These are phyloP conservation scores for Colletotrichum camelliae DNA, from an alignment of 2,329 filamentous ascomycete species.

Conservation along the genomic window DNA sequence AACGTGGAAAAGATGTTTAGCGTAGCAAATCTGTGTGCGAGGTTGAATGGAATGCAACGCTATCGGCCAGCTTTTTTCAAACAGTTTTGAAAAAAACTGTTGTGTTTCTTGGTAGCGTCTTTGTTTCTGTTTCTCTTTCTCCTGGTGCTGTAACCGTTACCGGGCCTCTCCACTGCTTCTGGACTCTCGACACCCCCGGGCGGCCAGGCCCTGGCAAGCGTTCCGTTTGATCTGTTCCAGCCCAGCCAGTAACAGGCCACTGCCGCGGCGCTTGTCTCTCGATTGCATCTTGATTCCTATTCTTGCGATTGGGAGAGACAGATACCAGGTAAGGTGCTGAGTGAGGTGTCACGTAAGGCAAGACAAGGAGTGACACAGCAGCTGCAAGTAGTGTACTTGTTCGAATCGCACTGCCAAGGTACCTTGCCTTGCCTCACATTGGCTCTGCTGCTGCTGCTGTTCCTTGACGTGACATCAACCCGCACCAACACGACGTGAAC, in stretches of 20 bases:
- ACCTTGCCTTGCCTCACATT: neutral
- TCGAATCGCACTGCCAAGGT: neutral
- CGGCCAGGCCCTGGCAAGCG: neutral
- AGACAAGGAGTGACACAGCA: neutral
- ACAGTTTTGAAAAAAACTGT: neutral
- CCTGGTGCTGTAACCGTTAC: neutral
- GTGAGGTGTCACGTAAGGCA: neutral
- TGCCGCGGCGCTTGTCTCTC: neutral
- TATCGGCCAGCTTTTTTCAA: neutral
- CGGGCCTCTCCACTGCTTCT: neutral
- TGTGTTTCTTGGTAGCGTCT: neutral
- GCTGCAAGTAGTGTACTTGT: neutral
- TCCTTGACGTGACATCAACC: neutral
- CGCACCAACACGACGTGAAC: neutral
- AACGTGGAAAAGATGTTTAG: neutral
- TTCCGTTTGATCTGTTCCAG: neutral
- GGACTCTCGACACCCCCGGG: neutral
- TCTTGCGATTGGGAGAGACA: neutral
- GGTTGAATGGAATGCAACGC: constrained; percentile 8
- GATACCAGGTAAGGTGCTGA: neutral
- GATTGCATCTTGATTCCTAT: neutral
- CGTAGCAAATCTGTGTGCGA: neutral
- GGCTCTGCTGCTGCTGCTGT: neutral
- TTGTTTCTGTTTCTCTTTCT: constrained; percentile 18
- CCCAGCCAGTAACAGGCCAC: neutral